Evolutionary conservation across 2,329 filamentous ascomycete genomes (phyloP).

Genomic region (Raffaelea ambrosiae): DNA sequence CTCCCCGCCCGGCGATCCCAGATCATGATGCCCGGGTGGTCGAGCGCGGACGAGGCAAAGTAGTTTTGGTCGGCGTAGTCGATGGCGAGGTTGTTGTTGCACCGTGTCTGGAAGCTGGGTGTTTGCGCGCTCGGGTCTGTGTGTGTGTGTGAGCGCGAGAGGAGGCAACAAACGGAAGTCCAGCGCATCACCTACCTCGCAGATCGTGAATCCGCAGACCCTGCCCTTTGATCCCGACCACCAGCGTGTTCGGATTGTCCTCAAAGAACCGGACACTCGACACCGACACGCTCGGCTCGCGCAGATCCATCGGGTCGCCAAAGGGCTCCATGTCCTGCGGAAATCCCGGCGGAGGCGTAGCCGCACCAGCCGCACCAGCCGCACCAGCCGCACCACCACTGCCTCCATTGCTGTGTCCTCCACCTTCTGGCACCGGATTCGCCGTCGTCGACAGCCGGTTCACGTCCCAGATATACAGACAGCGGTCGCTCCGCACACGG

Average conservation of each 20-base stretch:
- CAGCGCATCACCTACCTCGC: slow-evolving; percentile 45
- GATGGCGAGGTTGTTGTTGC: slow-evolving; percentile 65
- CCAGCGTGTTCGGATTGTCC: slow-evolving; percentile 64
- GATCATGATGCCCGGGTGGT: slow-evolving; percentile 65
- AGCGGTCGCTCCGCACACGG: slow-evolving; percentile 71
- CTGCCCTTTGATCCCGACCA: slow-evolving; percentile 67
- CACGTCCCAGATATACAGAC: slow-evolving; percentile 76
- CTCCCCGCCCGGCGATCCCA: slow-evolving; percentile 66
- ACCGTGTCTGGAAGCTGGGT: slow-evolving; percentile 55
- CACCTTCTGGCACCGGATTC: no score
- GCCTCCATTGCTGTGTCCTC: no score
- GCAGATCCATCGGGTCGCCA: slow-evolving; percentile 47
- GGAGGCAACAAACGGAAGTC: not conserved
- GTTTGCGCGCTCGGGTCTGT: slow-evolving; percentile 8
- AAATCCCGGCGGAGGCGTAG: slow-evolving; percentile 42
- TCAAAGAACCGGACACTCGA: slow-evolving; percentile 78
- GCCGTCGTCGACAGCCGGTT: slow-evolving; percentile 44
- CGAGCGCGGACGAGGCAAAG: slow-evolving; percentile 70
- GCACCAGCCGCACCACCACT: slow-evolving; percentile 23
- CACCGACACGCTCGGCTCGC: slow-evolving; percentile 64
- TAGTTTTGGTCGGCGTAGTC: slow-evolving; percentile 76
- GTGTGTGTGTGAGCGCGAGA: slow-evolving; percentile 13
- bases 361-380: slow-evolving; percentile 12
- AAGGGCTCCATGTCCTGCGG: slow-evolving; percentile 38
- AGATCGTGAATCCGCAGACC: slow-evolving; percentile 72